A percentile compares a stretch with the other conserved stretches of the same genome.
Conservation (phyloP, 495 filamentous ascomycete genomes). For the Lentithecium fluviatile region DNA sequence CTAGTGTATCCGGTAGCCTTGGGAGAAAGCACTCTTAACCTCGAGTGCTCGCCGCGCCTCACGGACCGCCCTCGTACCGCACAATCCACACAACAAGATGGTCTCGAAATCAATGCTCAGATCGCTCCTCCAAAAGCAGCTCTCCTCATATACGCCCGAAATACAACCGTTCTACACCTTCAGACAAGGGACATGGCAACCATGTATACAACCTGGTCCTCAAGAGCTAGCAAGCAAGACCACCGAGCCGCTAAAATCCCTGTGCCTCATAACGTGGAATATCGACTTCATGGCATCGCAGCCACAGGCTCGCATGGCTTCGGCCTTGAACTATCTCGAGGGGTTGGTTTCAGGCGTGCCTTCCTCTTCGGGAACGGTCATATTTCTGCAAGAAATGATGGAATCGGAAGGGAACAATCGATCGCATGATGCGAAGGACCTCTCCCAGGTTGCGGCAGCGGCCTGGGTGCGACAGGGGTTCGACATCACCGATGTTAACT, state of each 20-base stretch:
- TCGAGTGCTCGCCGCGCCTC: too few species aligned
- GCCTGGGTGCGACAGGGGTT: slow-evolving; percentile 50
- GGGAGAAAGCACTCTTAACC: too few species aligned
- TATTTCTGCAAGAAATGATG: slow-evolving; percentile 56
- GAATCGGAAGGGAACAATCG: background rate
- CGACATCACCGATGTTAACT: slow-evolving; percentile 49
- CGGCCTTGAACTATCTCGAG: slow-evolving; percentile 47
- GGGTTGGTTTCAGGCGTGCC: slow-evolving; percentile 28
- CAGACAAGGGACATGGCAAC: too few species aligned
- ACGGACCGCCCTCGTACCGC: too few species aligned
- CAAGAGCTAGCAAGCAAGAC: too few species aligned
- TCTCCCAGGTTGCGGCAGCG: slow-evolving; percentile 43
- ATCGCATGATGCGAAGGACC: slow-evolving; percentile 36
- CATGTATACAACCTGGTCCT: too few species aligned
- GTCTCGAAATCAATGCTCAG: too few species aligned
- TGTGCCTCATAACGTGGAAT: slow-evolving; percentile 49
- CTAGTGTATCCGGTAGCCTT: too few species aligned
- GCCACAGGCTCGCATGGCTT: slow-evolving; percentile 45
- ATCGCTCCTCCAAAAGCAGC: too few species aligned
- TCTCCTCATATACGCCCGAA: too few species aligned
- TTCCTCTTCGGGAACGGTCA: slow-evolving; percentile 37
- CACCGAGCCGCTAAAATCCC: background rate
- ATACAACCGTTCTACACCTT: too few species aligned
- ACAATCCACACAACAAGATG: too few species aligned
- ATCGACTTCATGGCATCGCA: slow-evolving; percentile 52